Evolutionary conservation across 1,284 basidiomycete genomes (phyloP).

Genomic region (Naganishia sp.): DNA sequence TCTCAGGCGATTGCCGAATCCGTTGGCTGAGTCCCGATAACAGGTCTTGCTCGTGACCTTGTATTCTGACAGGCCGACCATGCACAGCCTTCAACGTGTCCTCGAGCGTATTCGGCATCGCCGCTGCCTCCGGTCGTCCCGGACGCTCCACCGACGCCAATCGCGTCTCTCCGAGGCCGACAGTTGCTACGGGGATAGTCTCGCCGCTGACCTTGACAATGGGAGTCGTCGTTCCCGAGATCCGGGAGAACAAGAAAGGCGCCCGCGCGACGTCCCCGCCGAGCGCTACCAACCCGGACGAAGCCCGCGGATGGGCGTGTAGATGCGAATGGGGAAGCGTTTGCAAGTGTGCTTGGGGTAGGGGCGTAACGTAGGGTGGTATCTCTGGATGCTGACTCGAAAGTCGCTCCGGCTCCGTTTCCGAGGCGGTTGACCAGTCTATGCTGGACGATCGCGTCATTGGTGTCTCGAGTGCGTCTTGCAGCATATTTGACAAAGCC

Average conservation of each 20-base stretch:
- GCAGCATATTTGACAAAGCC: slow-evolving; percentile 7
- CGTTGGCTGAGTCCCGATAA: slow-evolving; percentile 3
- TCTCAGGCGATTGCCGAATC: slow-evolving; percentile 12
- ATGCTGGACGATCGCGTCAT: slow-evolving; percentile 17
- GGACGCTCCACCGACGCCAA: not conserved
- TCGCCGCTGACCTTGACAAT: slow-evolving; percentile 13
- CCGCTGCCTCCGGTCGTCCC: not conserved
- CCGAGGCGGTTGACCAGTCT: slow-evolving; percentile 20
- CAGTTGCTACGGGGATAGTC: slow-evolving; percentile 19
- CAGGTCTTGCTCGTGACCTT: slow-evolving; percentile 22
- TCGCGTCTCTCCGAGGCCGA: slow-evolving; percentile 13
- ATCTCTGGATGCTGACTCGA: not conserved
- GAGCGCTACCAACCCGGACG: slow-evolving; percentile 10
- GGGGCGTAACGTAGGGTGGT: slow-evolving; percentile 11
- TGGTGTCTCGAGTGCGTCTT: slow-evolving; percentile 21
- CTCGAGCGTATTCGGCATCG: not conserved
- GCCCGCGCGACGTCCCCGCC: slow-evolving; percentile 11
- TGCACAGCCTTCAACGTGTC: slow-evolving; percentile 8
- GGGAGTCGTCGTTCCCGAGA: not conserved
- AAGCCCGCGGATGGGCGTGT: slow-evolving; percentile 15
- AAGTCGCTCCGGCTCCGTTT: not conserved
- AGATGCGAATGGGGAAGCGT: slow-evolving; percentile 19
- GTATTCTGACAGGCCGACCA: slow-evolving; percentile 12
- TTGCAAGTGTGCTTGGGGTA: slow-evolving; percentile 22
- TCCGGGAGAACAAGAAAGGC: slow-evolving; percentile 8